phyloP scores from a whole-genome alignment of 2,329 filamentous ascomycete species.

The Fusarium citri region DNA sequence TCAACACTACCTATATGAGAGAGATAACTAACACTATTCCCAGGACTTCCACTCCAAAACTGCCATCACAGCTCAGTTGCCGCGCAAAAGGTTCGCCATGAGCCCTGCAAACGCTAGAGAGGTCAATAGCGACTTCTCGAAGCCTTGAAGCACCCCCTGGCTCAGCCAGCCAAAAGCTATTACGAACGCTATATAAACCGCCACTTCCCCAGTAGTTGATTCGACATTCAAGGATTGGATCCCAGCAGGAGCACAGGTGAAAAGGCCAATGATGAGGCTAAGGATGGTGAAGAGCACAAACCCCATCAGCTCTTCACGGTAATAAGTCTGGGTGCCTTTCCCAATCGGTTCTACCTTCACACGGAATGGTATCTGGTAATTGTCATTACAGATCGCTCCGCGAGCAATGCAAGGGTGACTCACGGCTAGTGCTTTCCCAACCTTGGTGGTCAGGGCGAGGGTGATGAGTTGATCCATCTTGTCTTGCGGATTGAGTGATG shows the following conservation, averaged over 20 bases:
- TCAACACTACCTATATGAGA: neutral
- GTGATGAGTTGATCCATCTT: constrained; percentile 16
- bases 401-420: neutral
- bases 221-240: constrained; percentile 27
- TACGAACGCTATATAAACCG: constrained; percentile 27
- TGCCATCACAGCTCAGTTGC: neutral
- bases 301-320: constrained; percentile 5
- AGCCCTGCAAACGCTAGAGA: constrained; percentile 16
- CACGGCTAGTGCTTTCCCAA: constrained; percentile 6
- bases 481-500: neutral
- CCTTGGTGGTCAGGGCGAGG: neutral
- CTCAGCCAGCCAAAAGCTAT: constrained; percentile 22
- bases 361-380: constrained; percentile 1
- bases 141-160: constrained; percentile 9
- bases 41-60: neutral
- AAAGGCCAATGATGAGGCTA: constrained; percentile 7
- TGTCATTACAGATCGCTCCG: neutral
- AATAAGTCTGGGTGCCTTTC: neutral
- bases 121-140: constrained; percentile 20
- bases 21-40: neutral
- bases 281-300: neutral
- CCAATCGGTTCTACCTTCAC: neutral
- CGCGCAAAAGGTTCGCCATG: constrained; percentile 17
- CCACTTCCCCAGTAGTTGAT: constrained; percentile 20
- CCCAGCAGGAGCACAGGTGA: constrained; percentile 25